Base-by-base conservation (phyloP, 352 stramenopile genomes). In the Pythium myriotylum region DNA sequence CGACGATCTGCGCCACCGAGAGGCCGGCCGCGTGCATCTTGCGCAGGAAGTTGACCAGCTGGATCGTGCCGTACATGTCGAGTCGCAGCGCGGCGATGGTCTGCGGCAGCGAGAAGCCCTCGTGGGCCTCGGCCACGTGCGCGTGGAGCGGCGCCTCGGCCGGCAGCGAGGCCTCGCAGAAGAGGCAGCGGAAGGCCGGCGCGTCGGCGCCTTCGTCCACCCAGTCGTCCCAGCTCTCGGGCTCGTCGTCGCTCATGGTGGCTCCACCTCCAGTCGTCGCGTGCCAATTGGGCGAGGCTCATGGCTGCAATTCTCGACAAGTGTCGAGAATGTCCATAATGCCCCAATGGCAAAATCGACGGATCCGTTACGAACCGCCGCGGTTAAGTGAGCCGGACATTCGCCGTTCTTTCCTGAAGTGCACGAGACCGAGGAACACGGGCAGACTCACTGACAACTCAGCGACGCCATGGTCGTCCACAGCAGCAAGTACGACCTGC, bases 401-500 rank as follows among this genome's bases (percentile, higher is more conserved):
- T n/a, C n/a, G n/a, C n/a, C n/a, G n/a, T n/a, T n/a, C n/a, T n/a
- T n/a, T n/a, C n/a, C n/a, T n/a, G n/a, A n/a, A n/a, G n/a, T n/a
- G n/a, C n/a, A n/a, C n/a, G n/a, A 45, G 39, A 45, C n/a, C n/a
- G n/a, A 48, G 10, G 41, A 26, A 35, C 29, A 35, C 29, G 29
- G 29, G 29, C 29, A 35, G 5, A n/a, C n/a, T n/a, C n/a, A n/a
- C n/a, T n/a, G n/a, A n/a, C 29, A 5, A 10, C 5, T 35, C 29
- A 35, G 29, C 41, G 10, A 10, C 51, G 23, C 46, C 37, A 68
- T 89, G 74, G 78, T 87, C 51, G 56, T 64, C 26, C 85, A 92
- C 65, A 95, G 86, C 74, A 93, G 84, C 81, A 95, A 95, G 70
- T 95, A 95, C 72, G 86, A 95, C 59, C 72, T 95, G 61, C 83